A percentile compares a stretch with the other conserved stretches of the same genome.
Evolutionary conservation across 345 rosid species (phyloP).

Genomic region (Passiflora organensis): DNA sequence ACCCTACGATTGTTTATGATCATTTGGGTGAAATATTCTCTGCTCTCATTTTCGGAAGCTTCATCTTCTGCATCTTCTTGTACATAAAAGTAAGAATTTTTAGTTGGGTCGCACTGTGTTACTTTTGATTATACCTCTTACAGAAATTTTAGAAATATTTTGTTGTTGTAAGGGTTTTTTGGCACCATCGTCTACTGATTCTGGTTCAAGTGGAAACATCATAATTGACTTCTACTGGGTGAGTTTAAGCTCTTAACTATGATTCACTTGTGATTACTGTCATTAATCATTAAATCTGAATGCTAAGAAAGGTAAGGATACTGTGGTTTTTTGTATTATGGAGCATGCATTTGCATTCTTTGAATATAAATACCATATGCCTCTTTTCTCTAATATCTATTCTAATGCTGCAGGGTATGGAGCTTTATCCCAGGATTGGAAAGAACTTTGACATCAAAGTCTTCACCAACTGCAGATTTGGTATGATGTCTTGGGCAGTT

Average conservation of each 20-base stretch:
- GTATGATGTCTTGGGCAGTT: slow-evolving; percentile 99
- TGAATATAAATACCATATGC: no score
- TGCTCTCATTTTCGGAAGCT: slow-evolving; percentile 82
- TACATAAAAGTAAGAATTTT: slow-evolving; percentile 69
- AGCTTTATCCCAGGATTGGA: slow-evolving; percentile 95
- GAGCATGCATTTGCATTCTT: neutral
- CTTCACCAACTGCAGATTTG: slow-evolving; percentile 96
- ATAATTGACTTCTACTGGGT: slow-evolving; percentile 98
- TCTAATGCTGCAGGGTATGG: slow-evolving; percentile 76
- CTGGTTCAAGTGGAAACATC: slow-evolving; percentile 87
- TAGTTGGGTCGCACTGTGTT: slow-evolving; percentile 7
- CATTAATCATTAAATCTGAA: neutral
- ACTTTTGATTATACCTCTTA: slow-evolving; percentile 15
- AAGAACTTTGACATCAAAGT: slow-evolving; percentile 94
- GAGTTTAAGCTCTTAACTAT: slow-evolving; percentile 24
- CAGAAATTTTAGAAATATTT: slow-evolving; percentile 13
- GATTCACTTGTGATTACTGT: slow-evolving; percentile 2
- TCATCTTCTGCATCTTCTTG: slow-evolving; percentile 76
- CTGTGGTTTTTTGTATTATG: neutral
- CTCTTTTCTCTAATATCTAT: slow-evolving; percentile 11
- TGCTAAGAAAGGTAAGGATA: no score
- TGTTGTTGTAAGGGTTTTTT: slow-evolving; percentile 63
- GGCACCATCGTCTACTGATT: slow-evolving; percentile 91
- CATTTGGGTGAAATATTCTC: slow-evolving; percentile 96
- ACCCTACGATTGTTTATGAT: slow-evolving; percentile 81